These are phyloP conservation scores for Termitomyces sp. DNA, from an alignment of 768 basidiomycete genomes.

Conservation along the genomic window DNA sequence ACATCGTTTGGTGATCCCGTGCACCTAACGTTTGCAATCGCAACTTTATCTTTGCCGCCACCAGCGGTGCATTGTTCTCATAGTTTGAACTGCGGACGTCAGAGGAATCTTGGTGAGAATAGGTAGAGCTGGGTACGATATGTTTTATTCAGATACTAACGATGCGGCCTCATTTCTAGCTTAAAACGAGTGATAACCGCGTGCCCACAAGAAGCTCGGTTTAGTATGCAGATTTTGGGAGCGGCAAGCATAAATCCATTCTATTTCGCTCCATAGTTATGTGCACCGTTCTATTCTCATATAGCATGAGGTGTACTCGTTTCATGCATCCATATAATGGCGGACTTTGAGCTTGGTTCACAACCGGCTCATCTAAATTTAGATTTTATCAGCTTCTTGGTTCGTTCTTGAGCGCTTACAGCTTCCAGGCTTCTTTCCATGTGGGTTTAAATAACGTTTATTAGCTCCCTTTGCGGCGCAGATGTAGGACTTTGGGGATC, in stretches of 20 bases:
- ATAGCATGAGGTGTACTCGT: too few relatives aligned
- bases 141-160: neutral
- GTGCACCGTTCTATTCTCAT: too few relatives aligned
- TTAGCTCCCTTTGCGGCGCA: constrained; percentile 4
- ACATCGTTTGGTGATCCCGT: too few relatives aligned
- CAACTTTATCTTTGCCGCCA: neutral
- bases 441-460: neutral
- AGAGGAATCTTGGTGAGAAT: neutral
- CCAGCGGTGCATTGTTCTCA: neutral
- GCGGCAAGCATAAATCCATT: too few relatives aligned
- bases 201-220: too few relatives aligned
- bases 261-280: too few relatives aligned
- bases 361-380: neutral
- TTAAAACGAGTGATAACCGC: too few relatives aligned
- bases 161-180: neutral
- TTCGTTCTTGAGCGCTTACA: neutral
- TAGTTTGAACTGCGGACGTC: neutral
- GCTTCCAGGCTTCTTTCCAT: neutral
- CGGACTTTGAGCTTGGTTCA: too few relatives aligned
- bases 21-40: neutral
- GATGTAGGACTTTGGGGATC: neutral
- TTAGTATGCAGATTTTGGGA: too few relatives aligned
- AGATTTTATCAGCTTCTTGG: neutral
- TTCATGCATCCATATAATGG: too few relatives aligned
- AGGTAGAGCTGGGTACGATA: neutral